Evolutionary conservation across 2,329 filamentous ascomycete genomes (phyloP).

Genomic region (Huntiella moniliformis): DNA sequence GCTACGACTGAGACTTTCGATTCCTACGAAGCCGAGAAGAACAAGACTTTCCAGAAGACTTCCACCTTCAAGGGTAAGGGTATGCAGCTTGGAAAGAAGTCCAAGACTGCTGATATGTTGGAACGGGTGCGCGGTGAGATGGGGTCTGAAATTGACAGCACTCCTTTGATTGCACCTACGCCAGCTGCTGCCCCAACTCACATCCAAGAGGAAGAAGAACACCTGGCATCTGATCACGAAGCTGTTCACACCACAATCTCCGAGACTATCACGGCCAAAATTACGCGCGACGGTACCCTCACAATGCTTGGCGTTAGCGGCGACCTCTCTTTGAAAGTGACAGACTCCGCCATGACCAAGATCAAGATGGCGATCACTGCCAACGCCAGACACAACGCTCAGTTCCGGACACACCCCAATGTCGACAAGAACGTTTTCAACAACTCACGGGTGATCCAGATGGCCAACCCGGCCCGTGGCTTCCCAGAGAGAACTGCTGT

Average conservation of each 20-base stretch:
- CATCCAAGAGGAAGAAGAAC: conserved; percentile 35
- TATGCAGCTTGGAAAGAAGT: conserved; percentile 98
- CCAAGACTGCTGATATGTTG: conserved; percentile 92
- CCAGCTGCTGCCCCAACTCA: conserved; percentile 24
- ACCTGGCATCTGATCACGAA: conserved; percentile 56
- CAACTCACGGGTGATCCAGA: conserved; percentile 65
- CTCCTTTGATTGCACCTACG: conserved; percentile 47
- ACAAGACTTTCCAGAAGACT: conserved; percentile 66
- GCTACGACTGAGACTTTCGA: conserved; percentile 70
- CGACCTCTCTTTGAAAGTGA: conserved; percentile 78
- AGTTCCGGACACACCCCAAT: conserved; percentile 92
- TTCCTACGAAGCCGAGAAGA: conserved; percentile 92
- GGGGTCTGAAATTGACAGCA: conserved; percentile 66
- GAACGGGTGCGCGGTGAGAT: conserved; percentile 85
- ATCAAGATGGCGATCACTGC: conserved; percentile 68
- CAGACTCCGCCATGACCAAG: conserved; percentile 76
- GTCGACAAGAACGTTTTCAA: conserved; percentile 82
- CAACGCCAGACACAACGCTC: conserved; percentile 61
- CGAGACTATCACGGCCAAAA: conserved; percentile 75
- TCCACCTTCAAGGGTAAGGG: conserved; percentile 74
- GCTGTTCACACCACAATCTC: conserved; percentile 75
- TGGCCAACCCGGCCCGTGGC: conserved; percentile 69
- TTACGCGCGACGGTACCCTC: conserved; percentile 72
- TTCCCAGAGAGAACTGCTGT: conserved; percentile 93
- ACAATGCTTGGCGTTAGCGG: conserved; percentile 80